Evolutionary conservation across 2,329 filamentous ascomycete genomes (phyloP), one percentile per base, ranked within the genome.

Genomic region (Colletotrichum sp.): DNA sequence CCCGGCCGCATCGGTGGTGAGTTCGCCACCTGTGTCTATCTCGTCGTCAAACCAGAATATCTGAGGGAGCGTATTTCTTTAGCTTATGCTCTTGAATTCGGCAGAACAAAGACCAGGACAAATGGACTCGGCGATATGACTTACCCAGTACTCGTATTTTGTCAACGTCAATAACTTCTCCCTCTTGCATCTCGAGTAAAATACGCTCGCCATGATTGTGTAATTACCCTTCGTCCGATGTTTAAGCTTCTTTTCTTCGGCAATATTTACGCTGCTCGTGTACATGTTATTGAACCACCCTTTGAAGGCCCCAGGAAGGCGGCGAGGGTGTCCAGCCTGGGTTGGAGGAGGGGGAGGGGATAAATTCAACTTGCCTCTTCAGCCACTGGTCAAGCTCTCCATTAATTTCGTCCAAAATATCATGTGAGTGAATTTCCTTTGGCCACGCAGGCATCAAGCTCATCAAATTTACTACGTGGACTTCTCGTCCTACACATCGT

Each of bases 61-160:
- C 43, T 48, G 18, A 48, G 43, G n/a, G 10, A 3, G 13, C n/a
- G 8, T 4, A 13, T 48, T 13, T 21, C 3, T 48, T 48, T 48
- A 48, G 43, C 43, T 48, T 6, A 21, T 8, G n/a, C 5, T 13
- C 10, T 21, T 21, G 10, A 21, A 1, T 21, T 48, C 6, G 9
- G 1, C 43, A 48, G 43, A 7, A 21, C 0, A 48, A 48, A 48
- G 3, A 21, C 0, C 0, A 12, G 6, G 6, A 21, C 43, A 5
- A 48, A 48, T 21, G 43, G 10, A 48, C 18, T n/a, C 5, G 5
- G 38, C 18, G 10, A 3, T 48, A 8, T 21, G 10, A 48, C 0
- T 13, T 21, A 48, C 43, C 43, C n/a, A 48, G 18, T 48, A 48
- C 18, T 8, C 10, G n/a, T 48, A 48, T 48, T 48, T 48, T n/a